Evolutionary conservation across 1,284 basidiomycete genomes (phyloP), one percentile per base, ranked within the genome.

Genomic region (Trametes hirsuta): DNA sequence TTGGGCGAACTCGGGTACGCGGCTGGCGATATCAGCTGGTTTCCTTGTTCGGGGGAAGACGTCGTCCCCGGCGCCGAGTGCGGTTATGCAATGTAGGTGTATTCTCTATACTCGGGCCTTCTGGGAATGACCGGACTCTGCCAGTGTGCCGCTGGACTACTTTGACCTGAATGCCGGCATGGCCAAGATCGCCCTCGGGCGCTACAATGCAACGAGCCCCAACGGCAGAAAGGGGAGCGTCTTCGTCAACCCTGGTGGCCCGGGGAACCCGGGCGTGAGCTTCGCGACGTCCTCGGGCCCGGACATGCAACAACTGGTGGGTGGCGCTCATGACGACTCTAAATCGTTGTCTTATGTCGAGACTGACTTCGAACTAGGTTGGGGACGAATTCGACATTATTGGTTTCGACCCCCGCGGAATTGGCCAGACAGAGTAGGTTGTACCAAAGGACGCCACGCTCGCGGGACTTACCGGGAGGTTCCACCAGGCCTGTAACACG

Each of bases 321-420:
- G 62, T 59, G 22, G 8, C 9, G 44, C 9, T 30, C 22, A 8
- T 46, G 41, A 9, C 9, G n/a, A 18, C 41, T 21, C 21, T 21
- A 18, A 10, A n/a, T 5, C 41, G 9, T 18, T 42, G 8, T 42
- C 41, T 21, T 4, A 12, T 14, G 11, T 6, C 39, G 14, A 5
- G 39, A 40, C 39, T 22, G n/a, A 12, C 22, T 45, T 2, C 21
- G 34, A 36, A 30, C 2, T 34, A 72, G 66, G 37, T 77, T 30
- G 74, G 75, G 15, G 65, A 68, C 34, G 68, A 76, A 8, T 78
- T 72, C 61, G 77, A 79, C 61, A 66, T 80, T n/a, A 62, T 79
- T 42, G 78, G 77, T 2, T 79, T 79, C 61, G 79, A 80, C 63
- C 79, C 77, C 15, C 69, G 79, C 54, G 79, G 79, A 0, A 76